These are phyloP conservation scores for Tylopilus rubrobrunneus DNA, from an alignment of 768 basidiomycete genomes.

Conservation along the genomic window DNA sequence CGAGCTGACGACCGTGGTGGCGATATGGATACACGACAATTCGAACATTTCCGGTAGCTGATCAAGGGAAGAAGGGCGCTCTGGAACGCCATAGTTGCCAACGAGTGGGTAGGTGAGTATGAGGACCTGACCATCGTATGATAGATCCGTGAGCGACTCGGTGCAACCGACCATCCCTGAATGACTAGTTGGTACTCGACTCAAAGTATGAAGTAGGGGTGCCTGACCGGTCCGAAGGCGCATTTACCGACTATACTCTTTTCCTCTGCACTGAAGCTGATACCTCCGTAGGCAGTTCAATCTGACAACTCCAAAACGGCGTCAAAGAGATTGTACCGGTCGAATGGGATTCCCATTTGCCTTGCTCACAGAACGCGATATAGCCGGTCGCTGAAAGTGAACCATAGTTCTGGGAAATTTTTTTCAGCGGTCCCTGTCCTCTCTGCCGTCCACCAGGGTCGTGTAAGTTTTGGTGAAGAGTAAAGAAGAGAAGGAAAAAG, in stretches of 20 bases:
- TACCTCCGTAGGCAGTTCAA: slow-evolving; percentile 82
- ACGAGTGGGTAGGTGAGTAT: slow-evolving; percentile 95
- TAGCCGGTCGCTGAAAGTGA: slow-evolving; percentile 36
- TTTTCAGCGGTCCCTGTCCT: slow-evolving; percentile 30
- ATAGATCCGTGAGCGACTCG: slow-evolving; percentile 98
- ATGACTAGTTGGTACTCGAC: slow-evolving; percentile 14
- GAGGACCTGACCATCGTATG: slow-evolving; percentile 97
- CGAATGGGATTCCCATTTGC: slow-evolving; percentile 32
- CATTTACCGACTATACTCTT: slow-evolving; percentile 96
- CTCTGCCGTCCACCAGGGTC: slow-evolving; percentile 46
- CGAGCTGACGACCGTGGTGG: slow-evolving; percentile 87
- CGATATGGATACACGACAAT: slow-evolving; percentile 90
- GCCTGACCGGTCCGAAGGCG: slow-evolving; percentile 96
- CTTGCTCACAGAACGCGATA: slow-evolving; percentile 43
- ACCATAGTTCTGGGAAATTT: slow-evolving; percentile 12
- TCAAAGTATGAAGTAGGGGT: slow-evolving; percentile 6
- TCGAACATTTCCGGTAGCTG: slow-evolving; percentile 78
- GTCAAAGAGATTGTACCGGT: slow-evolving; percentile 37
- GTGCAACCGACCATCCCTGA: slow-evolving; percentile 99
- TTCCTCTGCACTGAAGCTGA: slow-evolving; percentile 88
- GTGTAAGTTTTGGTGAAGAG: slow-evolving; percentile 44
- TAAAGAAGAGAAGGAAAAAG: slow-evolving; percentile 37
- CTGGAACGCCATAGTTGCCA: slow-evolving; percentile 97
- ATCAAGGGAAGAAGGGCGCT: slow-evolving; percentile 48
- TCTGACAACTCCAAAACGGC: slow-evolving; percentile 87